Evolutionary conservation across 352 stramenopile genomes (phyloP).

Genomic region (Globisporangium cystogenes): DNA sequence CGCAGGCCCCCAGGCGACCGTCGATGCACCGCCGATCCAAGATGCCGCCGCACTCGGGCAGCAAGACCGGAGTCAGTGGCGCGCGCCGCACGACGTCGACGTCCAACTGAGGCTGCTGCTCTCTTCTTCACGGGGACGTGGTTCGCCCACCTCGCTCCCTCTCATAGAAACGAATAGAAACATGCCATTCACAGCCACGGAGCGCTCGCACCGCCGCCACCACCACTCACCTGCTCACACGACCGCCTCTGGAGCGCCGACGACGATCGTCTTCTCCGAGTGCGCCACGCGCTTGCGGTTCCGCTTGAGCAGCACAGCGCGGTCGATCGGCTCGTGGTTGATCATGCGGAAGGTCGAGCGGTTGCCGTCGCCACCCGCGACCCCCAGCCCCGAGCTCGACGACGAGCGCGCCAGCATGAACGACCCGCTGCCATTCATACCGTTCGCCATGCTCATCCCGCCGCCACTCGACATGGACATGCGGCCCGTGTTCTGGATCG

Average conservation of each 20-base stretch:
- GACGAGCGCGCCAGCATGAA: conserved; percentile 14
- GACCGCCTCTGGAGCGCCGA: conserved; percentile 74
- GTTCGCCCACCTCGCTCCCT: not conserved
- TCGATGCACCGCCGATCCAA: conserved; percentile 20
- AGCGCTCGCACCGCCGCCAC: not conserved
- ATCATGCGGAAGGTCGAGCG: conserved; percentile 60
- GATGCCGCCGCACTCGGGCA: conserved; percentile 1
- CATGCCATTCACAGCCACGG: not conserved
- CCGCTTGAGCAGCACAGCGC: conserved; percentile 72
- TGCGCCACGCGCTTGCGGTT: conserved; percentile 64
- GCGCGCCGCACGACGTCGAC: conserved; percentile 6
- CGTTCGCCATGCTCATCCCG: conserved; percentile 4
- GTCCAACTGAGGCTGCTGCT: not conserved
- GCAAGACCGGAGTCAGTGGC: conserved; percentile 3
- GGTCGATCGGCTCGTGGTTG: conserved; percentile 59
- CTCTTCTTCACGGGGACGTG: not conserved
- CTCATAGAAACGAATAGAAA: conserved; percentile 4
- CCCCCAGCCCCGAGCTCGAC: conserved; percentile 14
- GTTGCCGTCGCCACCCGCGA: conserved; percentile 23
- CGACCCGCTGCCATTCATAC: conserved; percentile 6
- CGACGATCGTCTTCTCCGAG: conserved; percentile 85
- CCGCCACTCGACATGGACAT: conserved; percentile 44
- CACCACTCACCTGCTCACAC: conserved; percentile 32
- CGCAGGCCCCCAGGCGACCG: conserved; percentile 22
- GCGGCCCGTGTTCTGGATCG: conserved; percentile 66